Evolutionary conservation across 1,284 basidiomycete species (phyloP), one percentile per base, ranked within the genome.

Genomic region (Gymnopus androsaceus): DNA sequence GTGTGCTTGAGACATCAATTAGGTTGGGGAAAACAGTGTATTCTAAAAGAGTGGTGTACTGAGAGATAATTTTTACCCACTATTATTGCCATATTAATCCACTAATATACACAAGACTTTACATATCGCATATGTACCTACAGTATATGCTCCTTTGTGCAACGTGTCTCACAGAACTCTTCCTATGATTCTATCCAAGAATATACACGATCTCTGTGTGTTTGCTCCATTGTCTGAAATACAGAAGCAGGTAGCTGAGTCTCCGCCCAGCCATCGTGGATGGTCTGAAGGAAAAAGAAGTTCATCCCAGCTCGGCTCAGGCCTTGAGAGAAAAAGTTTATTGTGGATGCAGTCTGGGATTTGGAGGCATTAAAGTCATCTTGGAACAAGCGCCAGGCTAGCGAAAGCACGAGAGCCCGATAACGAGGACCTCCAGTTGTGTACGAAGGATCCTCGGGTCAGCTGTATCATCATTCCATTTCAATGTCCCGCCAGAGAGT

Each of bases 251-350:
- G 15, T 23, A 48, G 30, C 21, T 15, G 19, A 21, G 17, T 15
- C 31, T 48, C 46, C 14, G 30, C 46, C 46, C 30, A 48, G n/a
- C 36, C 25, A 25, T 48, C 46, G n/a, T 48, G n/a, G 46, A 23
- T 48, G 33, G 3, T 34, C 19, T 6, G 15, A 9, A 21, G 33
- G 31, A n/a, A 48, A 48, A 23, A 3, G 8, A 25, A 36, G 46
- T 12, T 48, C 31, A 8, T 48, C 46, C 46, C 46, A 48, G 17
- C 11, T 14, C 2, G 31, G 21, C 21, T 17, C 19, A 6, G 30
- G 28, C 31, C 23, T 7, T 48, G 31, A 7, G 8, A 21, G 3
- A 14, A 7, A 23, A 36, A 36, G 11, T 34, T 34, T 23, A 17
- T 14, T 12, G 21, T 15, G 4, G 31, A 17, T 14, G 46, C 23